Evolutionary conservation across 2,329 filamentous ascomycete genomes (phyloP).

Genomic region (Colletotrichum eremochloae): DNA sequence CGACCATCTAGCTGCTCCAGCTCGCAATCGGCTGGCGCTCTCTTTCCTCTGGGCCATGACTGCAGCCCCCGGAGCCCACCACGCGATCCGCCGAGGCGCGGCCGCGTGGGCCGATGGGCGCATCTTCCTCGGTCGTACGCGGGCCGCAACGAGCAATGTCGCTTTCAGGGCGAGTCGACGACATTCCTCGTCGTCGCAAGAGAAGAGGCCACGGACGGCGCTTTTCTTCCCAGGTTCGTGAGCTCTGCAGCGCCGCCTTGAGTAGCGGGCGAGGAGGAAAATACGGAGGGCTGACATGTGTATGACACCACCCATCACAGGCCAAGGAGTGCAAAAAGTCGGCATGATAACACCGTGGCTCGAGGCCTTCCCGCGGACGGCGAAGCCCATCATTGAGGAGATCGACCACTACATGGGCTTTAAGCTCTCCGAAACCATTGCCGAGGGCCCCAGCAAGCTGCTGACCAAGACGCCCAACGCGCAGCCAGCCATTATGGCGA

Average conservation of each 20-base stretch:
- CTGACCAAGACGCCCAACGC: conserved; percentile 89
- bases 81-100: conserved; percentile 31
- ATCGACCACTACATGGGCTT: conserved; percentile 84
- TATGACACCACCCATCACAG: conserved; percentile 56
- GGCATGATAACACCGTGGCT: conserved; percentile 91
- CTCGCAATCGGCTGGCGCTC: conserved; percentile 41
- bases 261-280: background rate
- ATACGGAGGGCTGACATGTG: background rate
- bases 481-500: conserved; percentile 96
- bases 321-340: conserved; percentile 89
- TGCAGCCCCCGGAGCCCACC: conserved; percentile 37
- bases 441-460: conserved; percentile 80
- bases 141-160: conserved; percentile 43
- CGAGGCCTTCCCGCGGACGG: conserved; percentile 84
- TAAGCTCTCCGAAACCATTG: conserved; percentile 82
- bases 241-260: background rate
- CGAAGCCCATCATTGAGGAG: conserved; percentile 83
- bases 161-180: conserved; percentile 38
- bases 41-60: conserved; percentile 35
- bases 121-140: conserved; percentile 32
- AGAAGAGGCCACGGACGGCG: conserved; percentile 63
- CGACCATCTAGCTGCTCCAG: conserved; percentile 36
- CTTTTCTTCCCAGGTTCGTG: conserved; percentile 71
- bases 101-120: conserved; percentile 34
- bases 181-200: conserved; percentile 53